Percentiles rank a stretch among this genome's conserved stretches.
Conservation (phyloP, 2,329 filamentous ascomycete species). For the Zasmidium cellare region DNA sequence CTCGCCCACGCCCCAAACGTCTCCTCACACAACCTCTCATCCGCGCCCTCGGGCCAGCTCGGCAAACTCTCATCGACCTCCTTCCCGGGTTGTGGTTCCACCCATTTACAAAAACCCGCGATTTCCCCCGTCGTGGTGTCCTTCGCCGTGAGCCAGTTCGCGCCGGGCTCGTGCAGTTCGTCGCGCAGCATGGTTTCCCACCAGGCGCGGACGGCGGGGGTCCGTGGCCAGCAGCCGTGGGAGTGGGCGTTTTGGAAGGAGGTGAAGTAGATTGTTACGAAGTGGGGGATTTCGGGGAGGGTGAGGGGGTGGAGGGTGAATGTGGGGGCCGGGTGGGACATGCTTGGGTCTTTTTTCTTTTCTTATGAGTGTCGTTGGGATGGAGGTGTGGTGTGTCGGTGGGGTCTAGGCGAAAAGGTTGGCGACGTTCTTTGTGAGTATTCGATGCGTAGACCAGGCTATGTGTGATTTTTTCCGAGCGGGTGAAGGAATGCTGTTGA, state of each 20-base stretch:
- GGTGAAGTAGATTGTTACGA: slow-evolving; percentile 28
- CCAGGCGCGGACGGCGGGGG: slow-evolving; percentile 23
- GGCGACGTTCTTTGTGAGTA: too few relatives aligned
- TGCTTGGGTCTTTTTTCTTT: too few relatives aligned
- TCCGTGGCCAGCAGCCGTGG: slow-evolving; percentile 30
- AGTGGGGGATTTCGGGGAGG: slow-evolving; percentile 17
- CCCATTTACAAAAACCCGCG: slow-evolving; percentile 29
- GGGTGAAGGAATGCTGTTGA: too few relatives aligned
- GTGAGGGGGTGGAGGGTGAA: slow-evolving; percentile 1
- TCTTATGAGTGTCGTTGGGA: too few relatives aligned
- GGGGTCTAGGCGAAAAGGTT: too few relatives aligned
- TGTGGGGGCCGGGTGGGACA: background rate
- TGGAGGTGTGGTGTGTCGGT: too few relatives aligned
- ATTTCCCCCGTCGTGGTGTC: slow-evolving; percentile 15
- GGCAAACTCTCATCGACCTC: slow-evolving; percentile 21
- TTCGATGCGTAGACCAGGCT: too few relatives aligned
- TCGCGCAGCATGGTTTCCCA: slow-evolving; percentile 27
- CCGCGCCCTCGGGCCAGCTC: slow-evolving; percentile 28
- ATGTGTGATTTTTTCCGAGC: too few relatives aligned
- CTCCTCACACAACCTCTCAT: slow-evolving; percentile 24
- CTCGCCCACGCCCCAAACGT: slow-evolving; percentile 31
- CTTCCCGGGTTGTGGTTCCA: slow-evolving; percentile 21
- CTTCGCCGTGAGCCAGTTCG: slow-evolving; percentile 30
- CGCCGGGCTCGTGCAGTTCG: slow-evolving; percentile 23
- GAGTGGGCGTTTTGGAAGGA: slow-evolving; percentile 33